phyloP scores from a whole-genome alignment of 441 rosid genomes.

The Arabidopsis lyrata region DNA sequence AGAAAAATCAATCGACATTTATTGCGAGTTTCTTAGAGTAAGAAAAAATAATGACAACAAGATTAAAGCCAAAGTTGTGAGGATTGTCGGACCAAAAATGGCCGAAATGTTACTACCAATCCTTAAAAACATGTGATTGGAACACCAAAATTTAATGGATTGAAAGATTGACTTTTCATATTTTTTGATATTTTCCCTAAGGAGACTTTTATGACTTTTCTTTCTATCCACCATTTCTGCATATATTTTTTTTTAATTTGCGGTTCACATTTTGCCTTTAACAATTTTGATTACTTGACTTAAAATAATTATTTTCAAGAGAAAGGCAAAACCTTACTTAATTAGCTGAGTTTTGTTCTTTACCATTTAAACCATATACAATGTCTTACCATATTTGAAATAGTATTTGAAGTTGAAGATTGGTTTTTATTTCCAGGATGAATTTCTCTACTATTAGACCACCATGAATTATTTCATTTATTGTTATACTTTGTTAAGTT shows the following conservation, averaged over 20 bases:
- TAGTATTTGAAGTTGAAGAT: neutral
- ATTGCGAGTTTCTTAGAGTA: neutral
- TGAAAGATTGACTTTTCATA: constrained; percentile 19
- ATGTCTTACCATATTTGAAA: neutral
- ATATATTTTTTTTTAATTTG: neutral
- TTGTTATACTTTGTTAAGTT: constrained; percentile 4
- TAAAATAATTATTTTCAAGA: neutral
- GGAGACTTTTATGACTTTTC: constrained; percentile 44
- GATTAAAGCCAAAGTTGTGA: neutral
- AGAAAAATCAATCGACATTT: constrained; percentile 1
- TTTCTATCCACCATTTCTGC: constrained; percentile 2
- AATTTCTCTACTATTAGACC: neutral
- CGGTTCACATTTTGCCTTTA: neutral
- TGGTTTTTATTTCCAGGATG: neutral
- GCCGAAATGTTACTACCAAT: constrained; percentile 11
- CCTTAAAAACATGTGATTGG: constrained; percentile 13
- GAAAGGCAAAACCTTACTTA: neutral
- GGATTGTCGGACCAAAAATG: constrained; percentile 2
- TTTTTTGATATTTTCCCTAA: neutral
- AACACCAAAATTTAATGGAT: constrained; percentile 21
- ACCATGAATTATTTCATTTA: neutral
- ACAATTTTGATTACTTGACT: neutral
- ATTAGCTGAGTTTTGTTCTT: neutral
- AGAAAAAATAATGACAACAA: neutral
- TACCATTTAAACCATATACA: neutral